Evolutionary conservation across 2,329 filamentous ascomycete species (phyloP), one percentile per base, ranked within the genome.

Genomic region (Simplicillium sp.): DNA sequence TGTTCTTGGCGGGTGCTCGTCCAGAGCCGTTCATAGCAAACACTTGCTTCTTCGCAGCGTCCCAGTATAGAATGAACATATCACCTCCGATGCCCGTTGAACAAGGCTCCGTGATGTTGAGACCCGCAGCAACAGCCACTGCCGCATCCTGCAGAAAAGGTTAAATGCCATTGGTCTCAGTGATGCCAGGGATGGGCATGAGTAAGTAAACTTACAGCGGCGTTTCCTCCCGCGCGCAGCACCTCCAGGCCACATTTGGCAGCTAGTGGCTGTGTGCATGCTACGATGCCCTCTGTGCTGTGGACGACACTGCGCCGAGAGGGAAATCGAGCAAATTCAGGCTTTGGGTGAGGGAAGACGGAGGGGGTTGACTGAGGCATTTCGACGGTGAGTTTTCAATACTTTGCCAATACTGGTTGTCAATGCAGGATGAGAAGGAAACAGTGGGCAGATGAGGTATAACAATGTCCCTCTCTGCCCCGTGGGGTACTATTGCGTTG

Each of bases 61-160:
- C 77, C 67, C 90, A 97, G 70, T 79, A 96, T 29, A 97, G 77
- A 60, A 89, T 89, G 66, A 97, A 98, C 80, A 95, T 88, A 64
- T 98, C 92, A 47, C 92, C 92, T 43, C 92, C 92, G 45, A 98
- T 96, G 33, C 92, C 92, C 1, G 92, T 97, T 6, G 85, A 92
- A 44, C 81, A 80, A 7, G 92, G 92, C 58, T 98, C 92, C 1
- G 90, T 95, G 56, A 97, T 77, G 63, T 96, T 97, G 42, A 98
- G 71, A 5, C 81, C 88, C 28, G 92, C 92, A 35, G 92, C 90
- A 46, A 94, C 87, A 34, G 92, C 92, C 4, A 97, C 87, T 8
- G 92, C 90, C n/a, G 92, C 90, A 68, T 97, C 90, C 87, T 94
- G 38, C 9, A 7, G 11, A 0, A 32, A n/a, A 39, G 38, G 36